Evolutionary conservation across 2,329 filamentous ascomycete species (phyloP), one percentile per base, ranked within the genome.

Genomic region (Ceratocystiopsis brevicomis): DNA sequence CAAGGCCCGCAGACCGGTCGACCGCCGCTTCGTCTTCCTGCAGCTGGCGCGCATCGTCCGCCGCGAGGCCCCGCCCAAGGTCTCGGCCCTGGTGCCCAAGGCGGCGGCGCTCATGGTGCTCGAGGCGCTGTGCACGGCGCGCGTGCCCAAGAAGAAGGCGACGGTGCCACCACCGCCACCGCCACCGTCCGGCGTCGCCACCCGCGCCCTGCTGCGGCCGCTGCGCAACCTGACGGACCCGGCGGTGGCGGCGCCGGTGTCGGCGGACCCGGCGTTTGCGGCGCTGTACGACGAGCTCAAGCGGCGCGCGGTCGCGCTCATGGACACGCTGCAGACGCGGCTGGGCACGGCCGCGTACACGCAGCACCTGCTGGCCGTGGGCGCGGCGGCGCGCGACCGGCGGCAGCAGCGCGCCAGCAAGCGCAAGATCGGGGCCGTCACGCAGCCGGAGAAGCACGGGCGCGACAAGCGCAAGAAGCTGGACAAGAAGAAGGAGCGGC

Each of bases 221-320:
- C 69, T 96, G 6, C 78, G 88, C 55, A 83, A 90, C 56, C 65
- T 98, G 35, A 92, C 86, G 0, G 86, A 95, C 56, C 69, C 80
- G 1, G 73, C 73, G 1, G 85, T 88, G 41, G 73, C 80, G 0
- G 63, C 71, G 14, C 82, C 84, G 0, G 77, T 76, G 49, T 81
- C 79, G 19, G 72, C 72, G 6, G 81, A 88, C 52, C 73, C 78
- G 45, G 57, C 63, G 1, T 88, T 87, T 65, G 74, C 71, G 50
- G 65, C 69, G 6, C 71, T 68, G 17, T 80, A 87, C 58, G 80
- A 85, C 49, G 66, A 66, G 0, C 65, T 98, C 33, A 76, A 80
- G 51, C 68, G 73, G 37, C 77, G 78, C 45, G 80, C 82, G 5
- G 73, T 80, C 50, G 81, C 88, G 52, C 66, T 87, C 12, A 77